Conservation (phyloP, 495 filamentous ascomycete genomes). For the Penicillium goetzii region DNA sequence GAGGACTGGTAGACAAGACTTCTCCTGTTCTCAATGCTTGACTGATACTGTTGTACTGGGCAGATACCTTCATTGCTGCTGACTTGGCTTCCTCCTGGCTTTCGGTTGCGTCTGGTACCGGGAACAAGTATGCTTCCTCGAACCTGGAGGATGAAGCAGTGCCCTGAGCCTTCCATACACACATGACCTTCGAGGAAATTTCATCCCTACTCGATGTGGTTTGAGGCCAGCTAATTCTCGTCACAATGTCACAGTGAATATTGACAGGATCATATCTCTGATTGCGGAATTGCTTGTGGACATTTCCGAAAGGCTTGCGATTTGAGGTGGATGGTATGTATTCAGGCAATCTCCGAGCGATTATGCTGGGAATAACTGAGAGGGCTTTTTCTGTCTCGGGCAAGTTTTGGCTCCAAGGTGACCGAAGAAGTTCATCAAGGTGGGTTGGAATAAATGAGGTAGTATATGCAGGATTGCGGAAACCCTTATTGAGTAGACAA, state of each 20-base stretch:
- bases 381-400: background rate
- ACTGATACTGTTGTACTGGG: conserved; percentile 26
- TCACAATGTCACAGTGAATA: conserved; percentile 27
- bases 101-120: background rate
- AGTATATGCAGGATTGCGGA: conserved; percentile 79
- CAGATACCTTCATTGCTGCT: conserved; percentile 14
- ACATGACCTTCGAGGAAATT: conserved; percentile 14
- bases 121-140: conserved; percentile 13
- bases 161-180: conserved; percentile 21
- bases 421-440: conserved; percentile 61
- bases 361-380: conserved; percentile 19
- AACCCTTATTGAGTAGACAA: conserved; percentile 69
- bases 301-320: conserved; percentile 20
- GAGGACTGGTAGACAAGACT: background rate
- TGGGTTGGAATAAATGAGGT: conserved; percentile 87
- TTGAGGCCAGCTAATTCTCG: conserved; percentile 14
- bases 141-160: background rate
- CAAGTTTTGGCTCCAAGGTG: background rate
- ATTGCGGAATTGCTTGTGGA: conserved; percentile 31
- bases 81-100: conserved; percentile 3
- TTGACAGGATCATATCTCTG: conserved; percentile 26
- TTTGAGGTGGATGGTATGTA: background rate
- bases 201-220: background rate
- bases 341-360: conserved; percentile 14
- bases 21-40: conserved; percentile 17